Conservation (phyloP, 2,329 filamentous ascomycete genomes). For the Alternaria alternata region DNA sequence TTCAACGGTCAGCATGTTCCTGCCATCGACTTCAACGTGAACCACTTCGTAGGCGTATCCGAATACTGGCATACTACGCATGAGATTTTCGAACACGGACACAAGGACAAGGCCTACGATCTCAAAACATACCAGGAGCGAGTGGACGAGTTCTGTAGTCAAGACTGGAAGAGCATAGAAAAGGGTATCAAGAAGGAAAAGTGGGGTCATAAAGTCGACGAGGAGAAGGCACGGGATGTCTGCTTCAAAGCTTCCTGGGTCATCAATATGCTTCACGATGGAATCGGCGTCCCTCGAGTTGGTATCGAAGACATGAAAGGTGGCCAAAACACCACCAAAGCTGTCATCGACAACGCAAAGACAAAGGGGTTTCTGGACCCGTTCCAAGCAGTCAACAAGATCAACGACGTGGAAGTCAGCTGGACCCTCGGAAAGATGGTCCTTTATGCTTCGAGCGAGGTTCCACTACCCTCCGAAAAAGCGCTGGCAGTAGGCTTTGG, state of each 20-base stretch:
- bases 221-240: slow-evolving; percentile 79
- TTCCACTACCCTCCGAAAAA: slow-evolving; percentile 69
- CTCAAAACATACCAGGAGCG: slow-evolving; percentile 86
- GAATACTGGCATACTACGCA: slow-evolving; percentile 99
- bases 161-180: slow-evolving; percentile 81
- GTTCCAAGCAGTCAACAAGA: slow-evolving; percentile 93
- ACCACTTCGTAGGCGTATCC: slow-evolving; percentile 96
- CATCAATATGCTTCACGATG: slow-evolving; percentile 94
- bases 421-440: slow-evolving; percentile 98
- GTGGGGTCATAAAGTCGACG: slow-evolving; percentile 78
- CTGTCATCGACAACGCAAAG: slow-evolving; percentile 72
- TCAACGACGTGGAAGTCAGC: slow-evolving; percentile 89
- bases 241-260: slow-evolving; percentile 99
- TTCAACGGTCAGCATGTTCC: slow-evolving; percentile 92
- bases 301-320: slow-evolving; percentile 72
- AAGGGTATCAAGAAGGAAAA: slow-evolving; percentile 69
- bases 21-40: slow-evolving; percentile 94
- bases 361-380: slow-evolving; percentile 80
- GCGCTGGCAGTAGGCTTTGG: slow-evolving; percentile 89
- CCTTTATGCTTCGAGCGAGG: slow-evolving; percentile 88
- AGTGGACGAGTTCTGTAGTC: slow-evolving; percentile 84
- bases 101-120: slow-evolving; percentile 83
- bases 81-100: slow-evolving; percentile 82
- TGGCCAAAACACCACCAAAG: slow-evolving; percentile 75
- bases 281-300: slow-evolving; percentile 89